Percentiles rank a stretch among this genome's conserved stretches.
Conservation (phyloP, 106 monocot species). For the Allium sativum region DNA sequence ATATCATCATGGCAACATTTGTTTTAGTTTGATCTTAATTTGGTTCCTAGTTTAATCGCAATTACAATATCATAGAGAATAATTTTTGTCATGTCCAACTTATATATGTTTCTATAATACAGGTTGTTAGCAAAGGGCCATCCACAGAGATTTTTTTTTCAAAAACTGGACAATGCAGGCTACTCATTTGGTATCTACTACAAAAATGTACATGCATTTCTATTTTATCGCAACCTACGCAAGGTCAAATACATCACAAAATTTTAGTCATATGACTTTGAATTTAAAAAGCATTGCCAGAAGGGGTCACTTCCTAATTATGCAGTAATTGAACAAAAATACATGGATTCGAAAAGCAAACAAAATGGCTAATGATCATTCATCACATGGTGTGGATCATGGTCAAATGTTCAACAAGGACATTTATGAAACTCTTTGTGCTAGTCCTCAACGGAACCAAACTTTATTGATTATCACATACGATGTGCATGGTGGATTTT, state of each 20-base stretch:
- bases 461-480: conserved; percentile 66
- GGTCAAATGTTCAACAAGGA: conserved; percentile 78
- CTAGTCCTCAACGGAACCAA: conserved; percentile 78
- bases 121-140: conserved; percentile 50
- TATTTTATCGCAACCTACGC: conserved; percentile 77
- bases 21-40: too few species aligned
- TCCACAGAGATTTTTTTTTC: conserved; percentile 42
- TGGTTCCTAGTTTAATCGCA: too few species aligned
- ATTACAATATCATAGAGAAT: too few species aligned
- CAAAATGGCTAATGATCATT: conserved; percentile 79
- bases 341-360: conserved; percentile 43
- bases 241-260: conserved; percentile 39
- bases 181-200: conserved; percentile 59
- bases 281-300: conserved; percentile 37
- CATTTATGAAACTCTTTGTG: conserved; percentile 57
- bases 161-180: conserved; percentile 41
- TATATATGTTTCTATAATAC: too few species aligned
- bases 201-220: conserved; percentile 58
- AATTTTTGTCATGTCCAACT: too few species aligned
- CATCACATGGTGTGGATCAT: conserved; percentile 79
- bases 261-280: conserved; percentile 28
- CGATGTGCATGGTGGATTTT: conserved; percentile 82
- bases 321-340: conserved; percentile 70
- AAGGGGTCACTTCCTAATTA: conserved; percentile 62
- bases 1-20: too few species aligned